Evolutionary conservation across 371 early-diverging fungal species (phyloP).

Genomic region (Circinella umbellata): DNA sequence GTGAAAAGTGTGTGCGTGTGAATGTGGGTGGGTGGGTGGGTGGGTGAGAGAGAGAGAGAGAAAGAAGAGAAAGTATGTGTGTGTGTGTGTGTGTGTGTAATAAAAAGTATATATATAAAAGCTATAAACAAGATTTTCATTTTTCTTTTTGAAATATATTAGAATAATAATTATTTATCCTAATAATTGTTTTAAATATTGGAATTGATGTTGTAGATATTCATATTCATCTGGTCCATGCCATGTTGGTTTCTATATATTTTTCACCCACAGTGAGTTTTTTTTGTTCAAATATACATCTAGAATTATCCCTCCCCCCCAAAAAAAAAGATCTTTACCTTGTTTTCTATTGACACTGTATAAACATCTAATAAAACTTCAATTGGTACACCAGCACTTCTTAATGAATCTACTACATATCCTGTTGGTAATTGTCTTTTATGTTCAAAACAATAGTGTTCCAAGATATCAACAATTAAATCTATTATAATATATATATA

Average conservation of each 20-base stretch:
- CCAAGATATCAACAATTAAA: background rate
- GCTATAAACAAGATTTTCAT: slow-evolving; percentile 4
- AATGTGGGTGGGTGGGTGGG: too few species aligned
- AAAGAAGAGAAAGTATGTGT: too few species aligned
- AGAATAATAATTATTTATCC: background rate
- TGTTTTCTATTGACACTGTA: slow-evolving; percentile 6
- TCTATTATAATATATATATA: background rate
- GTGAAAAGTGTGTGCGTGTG: too few species aligned
- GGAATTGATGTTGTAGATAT: slow-evolving; percentile 2
- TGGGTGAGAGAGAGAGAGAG: too few species aligned
- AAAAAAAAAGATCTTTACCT: slow-evolving; percentile 7
- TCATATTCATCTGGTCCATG: slow-evolving; percentile 8
- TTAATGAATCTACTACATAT: background rate
- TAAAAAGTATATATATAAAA: too few species aligned
- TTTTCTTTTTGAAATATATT: background rate
- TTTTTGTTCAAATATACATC: too few species aligned
- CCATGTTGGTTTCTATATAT: slow-evolving; percentile 8
- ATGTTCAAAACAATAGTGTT: slow-evolving; percentile 9
- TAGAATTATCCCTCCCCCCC: too few species aligned
- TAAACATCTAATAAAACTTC: background rate
- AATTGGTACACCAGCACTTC: background rate
- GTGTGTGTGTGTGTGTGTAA: too few species aligned
- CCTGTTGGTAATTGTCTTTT: background rate
- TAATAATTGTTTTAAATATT: slow-evolving; percentile 9
- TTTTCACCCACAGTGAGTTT: background rate